These are phyloP conservation scores for Coniochaeta sp. DNA, from an alignment of 2,329 filamentous ascomycete genomes.

Conservation along the genomic window DNA sequence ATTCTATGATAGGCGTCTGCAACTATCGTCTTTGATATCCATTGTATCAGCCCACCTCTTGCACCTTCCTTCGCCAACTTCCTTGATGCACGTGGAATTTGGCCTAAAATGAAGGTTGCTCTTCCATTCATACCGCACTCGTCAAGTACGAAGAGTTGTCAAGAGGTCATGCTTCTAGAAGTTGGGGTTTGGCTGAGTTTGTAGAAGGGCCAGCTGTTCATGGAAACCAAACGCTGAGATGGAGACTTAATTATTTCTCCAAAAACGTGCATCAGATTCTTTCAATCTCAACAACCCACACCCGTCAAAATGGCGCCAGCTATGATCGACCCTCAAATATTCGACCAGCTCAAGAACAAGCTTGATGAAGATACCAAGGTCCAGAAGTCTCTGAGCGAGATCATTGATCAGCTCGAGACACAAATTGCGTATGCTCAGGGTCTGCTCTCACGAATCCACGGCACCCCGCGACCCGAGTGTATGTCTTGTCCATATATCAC, in stretches of 20 bases:
- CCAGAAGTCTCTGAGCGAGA: constrained; percentile 74
- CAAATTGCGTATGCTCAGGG: constrained; percentile 76
- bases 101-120: no score
- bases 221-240: background rate
- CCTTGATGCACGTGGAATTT: no score
- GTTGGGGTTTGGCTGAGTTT: no score
- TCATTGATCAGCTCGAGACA: constrained; percentile 75
- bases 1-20: no score
- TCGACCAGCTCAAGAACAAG: constrained; percentile 78
- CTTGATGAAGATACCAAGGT: constrained; percentile 82
- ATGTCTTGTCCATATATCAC: constrained; percentile 2
- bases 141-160: no score
- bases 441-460: constrained; percentile 81
- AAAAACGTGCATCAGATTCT: background rate
- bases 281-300: background rate
- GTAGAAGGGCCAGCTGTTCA: background rate
- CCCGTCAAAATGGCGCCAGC: constrained; percentile 12
- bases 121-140: no score
- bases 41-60: no score
- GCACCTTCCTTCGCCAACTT: no score
- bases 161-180: no score
- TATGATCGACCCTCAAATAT: constrained; percentile 75
- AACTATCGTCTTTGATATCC: no score
- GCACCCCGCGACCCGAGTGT: constrained; percentile 61
- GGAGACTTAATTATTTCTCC: background rate